Evolutionary conservation across 2,329 filamentous ascomycete species (phyloP).

Genomic region (Aureobasidium sp.): DNA sequence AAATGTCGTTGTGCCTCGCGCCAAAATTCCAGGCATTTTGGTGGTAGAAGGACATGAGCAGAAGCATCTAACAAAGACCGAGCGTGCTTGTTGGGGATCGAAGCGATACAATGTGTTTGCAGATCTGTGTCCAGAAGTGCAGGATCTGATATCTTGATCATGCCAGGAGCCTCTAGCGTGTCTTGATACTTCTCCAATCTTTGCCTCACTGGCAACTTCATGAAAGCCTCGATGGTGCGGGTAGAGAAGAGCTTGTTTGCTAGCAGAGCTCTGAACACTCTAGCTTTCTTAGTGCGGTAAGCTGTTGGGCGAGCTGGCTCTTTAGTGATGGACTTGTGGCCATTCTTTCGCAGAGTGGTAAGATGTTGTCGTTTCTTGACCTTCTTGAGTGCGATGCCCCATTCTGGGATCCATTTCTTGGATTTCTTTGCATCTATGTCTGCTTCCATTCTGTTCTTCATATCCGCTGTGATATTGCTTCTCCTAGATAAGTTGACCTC

Average conservation of each 20-base stretch:
- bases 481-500: not conserved
- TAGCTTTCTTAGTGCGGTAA: not conserved
- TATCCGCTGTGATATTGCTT: not conserved
- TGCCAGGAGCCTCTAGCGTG: not conserved
- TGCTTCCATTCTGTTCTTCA: not conserved
- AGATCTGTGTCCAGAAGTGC: not conserved
- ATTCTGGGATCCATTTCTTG: not conserved
- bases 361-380: not conserved
- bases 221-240: not conserved
- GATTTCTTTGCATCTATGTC: not conserved
- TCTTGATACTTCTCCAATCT: not conserved
- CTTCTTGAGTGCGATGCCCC: not conserved
- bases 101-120: not conserved
- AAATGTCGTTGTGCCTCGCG: not conserved
- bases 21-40: not conserved
- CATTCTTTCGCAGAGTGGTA: not conserved
- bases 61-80: not conserved
- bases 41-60: not conserved
- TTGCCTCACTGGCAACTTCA: not conserved
- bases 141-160: not conserved
- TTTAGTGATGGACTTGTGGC: no score
- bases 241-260: not conserved
- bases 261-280: not conserved
- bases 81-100: not conserved
- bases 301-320: not conserved